phyloP scores from a whole-genome alignment of 2,329 filamentous ascomycete species.

The Aureobasidium uvarum region DNA sequence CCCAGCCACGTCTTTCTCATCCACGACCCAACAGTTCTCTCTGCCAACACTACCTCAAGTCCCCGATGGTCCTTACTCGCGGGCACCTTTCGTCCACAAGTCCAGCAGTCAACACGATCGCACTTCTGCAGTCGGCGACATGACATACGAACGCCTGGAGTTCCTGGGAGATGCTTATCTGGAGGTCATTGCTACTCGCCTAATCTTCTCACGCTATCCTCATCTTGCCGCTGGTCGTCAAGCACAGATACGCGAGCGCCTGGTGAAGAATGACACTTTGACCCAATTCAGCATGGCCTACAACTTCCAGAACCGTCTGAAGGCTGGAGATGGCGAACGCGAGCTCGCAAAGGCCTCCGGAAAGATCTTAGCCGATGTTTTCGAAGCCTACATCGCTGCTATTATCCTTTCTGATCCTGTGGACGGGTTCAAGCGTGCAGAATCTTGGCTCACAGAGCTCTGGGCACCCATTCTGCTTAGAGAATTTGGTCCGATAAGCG shows the following conservation, averaged over 20 bases:
- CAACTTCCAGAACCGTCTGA: slow-evolving; percentile 63
- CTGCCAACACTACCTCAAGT: slow-evolving; percentile 37
- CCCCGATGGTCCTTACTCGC: slow-evolving; percentile 30
- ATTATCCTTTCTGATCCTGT: slow-evolving; percentile 66
- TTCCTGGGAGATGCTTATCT: slow-evolving; percentile 87
- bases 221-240: slow-evolving; percentile 64
- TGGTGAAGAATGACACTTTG: slow-evolving; percentile 79
- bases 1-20: not conserved
- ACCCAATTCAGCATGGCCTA: slow-evolving; percentile 68
- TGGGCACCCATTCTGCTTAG: slow-evolving; percentile 65
- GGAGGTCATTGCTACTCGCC: slow-evolving; percentile 69
- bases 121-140: slow-evolving; percentile 31
- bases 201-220: slow-evolving; percentile 72
- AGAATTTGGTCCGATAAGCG: slow-evolving; percentile 12
- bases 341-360: slow-evolving; percentile 55
- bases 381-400: slow-evolving; percentile 86
- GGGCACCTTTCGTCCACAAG: slow-evolving; percentile 39
- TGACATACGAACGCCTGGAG: slow-evolving; percentile 77
- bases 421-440: slow-evolving; percentile 60
- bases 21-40: slow-evolving; percentile 27
- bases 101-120: slow-evolving; percentile 33
- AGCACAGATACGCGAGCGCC: slow-evolving; percentile 71
- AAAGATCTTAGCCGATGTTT: slow-evolving; percentile 82
- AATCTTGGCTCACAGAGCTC: slow-evolving; percentile 70
- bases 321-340: slow-evolving; percentile 45